phyloP scores from a whole-genome alignment of 2,329 filamentous ascomycete genomes.

The Fusarium praegraminearum region DNA sequence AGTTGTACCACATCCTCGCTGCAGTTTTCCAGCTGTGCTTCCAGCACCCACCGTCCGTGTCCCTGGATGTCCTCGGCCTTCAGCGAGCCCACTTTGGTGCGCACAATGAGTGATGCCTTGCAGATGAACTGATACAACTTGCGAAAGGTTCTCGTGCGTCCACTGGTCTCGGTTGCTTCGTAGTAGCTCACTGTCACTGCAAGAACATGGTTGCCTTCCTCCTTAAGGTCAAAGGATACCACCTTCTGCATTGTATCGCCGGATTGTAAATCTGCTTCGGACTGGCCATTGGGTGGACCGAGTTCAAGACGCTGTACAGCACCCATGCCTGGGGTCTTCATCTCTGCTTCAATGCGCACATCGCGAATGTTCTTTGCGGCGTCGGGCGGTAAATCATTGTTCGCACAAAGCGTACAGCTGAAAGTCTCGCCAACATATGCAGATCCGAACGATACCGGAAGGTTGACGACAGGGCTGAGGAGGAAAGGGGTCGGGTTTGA shows the following conservation, averaged over 20 bases:
- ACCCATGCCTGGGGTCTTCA: slow-evolving; percentile 82
- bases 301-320: slow-evolving; percentile 74
- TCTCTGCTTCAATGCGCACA: slow-evolving; percentile 88
- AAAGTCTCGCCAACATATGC: slow-evolving; percentile 97
- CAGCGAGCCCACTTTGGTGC: slow-evolving; percentile 84
- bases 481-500: slow-evolving; percentile 68
- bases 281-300: slow-evolving; percentile 50
- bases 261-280: slow-evolving; percentile 63
- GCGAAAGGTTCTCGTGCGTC: slow-evolving; percentile 84
- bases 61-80: slow-evolving; percentile 44
- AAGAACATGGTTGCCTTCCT: slow-evolving; percentile 93
- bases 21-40: slow-evolving; percentile 96
- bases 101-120: slow-evolving; percentile 87
- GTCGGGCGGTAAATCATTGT: slow-evolving; percentile 73
- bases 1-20: slow-evolving; percentile 85
- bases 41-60: slow-evolving; percentile 75
- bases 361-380: slow-evolving; percentile 71
- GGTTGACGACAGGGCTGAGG: slow-evolving; percentile 76
- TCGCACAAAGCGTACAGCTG: slow-evolving; percentile 94
- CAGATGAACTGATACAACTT: slow-evolving; percentile 98
- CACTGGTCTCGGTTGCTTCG: slow-evolving; percentile 79
- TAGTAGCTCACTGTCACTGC: slow-evolving; percentile 95
- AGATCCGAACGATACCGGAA: slow-evolving; percentile 91
- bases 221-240: slow-evolving; percentile 87
- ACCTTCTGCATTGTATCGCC: slow-evolving; percentile 83